phyloP scores from a whole-genome alignment of 2,329 filamentous ascomycete species.

The Polytolypa hystricis region DNA sequence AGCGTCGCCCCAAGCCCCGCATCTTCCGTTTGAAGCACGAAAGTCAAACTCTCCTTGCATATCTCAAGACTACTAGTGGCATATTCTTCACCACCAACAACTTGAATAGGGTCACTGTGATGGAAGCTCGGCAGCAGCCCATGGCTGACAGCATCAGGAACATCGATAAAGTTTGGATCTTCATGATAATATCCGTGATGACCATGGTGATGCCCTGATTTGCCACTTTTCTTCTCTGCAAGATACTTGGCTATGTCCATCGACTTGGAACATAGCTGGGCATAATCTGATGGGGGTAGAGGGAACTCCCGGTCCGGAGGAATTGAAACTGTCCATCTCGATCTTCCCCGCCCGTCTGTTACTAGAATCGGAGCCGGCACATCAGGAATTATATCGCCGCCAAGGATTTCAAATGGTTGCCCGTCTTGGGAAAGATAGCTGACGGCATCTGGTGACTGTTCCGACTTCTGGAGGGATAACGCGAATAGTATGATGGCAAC shows the following conservation, averaged over 20 bases:
- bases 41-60: constrained; percentile 64
- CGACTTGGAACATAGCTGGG: constrained; percentile 57
- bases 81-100: constrained; percentile 27
- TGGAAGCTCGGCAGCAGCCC: constrained; percentile 46
- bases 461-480: constrained; percentile 13
- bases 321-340: constrained; percentile 74
- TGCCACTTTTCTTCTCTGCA: constrained; percentile 30
- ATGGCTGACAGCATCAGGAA: constrained; percentile 56
- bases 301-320: constrained; percentile 58
- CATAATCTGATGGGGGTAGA: constrained; percentile 53
- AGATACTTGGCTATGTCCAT: constrained; percentile 52
- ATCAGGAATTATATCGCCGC: constrained; percentile 54
- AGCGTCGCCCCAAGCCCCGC: constrained; percentile 67
- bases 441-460: constrained; percentile 22
- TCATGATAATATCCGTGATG: constrained; percentile 46
- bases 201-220: constrained; percentile 10
- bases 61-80: constrained; percentile 29
- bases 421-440: constrained; percentile 31
- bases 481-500: constrained; percentile 42
- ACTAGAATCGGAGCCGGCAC: constrained; percentile 63
- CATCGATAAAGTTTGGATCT: constrained; percentile 63
- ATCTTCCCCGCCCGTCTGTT: constrained; percentile 50
- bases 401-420: constrained; percentile 55
- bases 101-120: constrained; percentile 2
- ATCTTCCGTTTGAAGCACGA: constrained; percentile 61